These are phyloP conservation scores for Agrostemma githago DNA, from an alignment of 148 eudicot genomes.

Conservation along the genomic window DNA sequence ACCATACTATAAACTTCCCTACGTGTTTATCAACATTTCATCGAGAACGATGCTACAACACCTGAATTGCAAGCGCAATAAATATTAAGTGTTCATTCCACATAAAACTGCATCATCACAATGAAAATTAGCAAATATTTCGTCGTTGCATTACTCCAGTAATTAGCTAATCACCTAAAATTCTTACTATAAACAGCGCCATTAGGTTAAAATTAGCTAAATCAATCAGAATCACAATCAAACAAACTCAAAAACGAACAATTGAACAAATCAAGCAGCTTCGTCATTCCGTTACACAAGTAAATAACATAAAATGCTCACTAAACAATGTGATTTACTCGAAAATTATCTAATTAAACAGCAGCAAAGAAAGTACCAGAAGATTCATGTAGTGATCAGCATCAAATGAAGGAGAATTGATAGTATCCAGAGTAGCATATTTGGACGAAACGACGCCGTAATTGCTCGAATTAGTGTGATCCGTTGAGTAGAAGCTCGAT, in stretches of 20 bases:
- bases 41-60: background rate
- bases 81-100: background rate
- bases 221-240: background rate
- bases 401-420: conserved; percentile 83
- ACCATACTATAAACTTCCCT: background rate
- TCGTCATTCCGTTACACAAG: background rate
- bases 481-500: conserved; percentile 86
- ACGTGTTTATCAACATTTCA: background rate
- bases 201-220: background rate
- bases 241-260: background rate
- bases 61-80: background rate
- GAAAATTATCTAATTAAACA: background rate
- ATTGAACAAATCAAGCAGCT: too few species aligned
- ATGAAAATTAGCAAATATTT: too few species aligned
- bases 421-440: conserved; percentile 82
- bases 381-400: conserved; percentile 89
- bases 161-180: too few species aligned
- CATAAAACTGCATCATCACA: too few species aligned
- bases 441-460: conserved; percentile 47
- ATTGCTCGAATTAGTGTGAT: conserved; percentile 41
- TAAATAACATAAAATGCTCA: background rate
- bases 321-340: background rate
- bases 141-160: too few species aligned
- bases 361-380: conserved; percentile 41
- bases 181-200: background rate